Percentiles rank a stretch among this genome's conserved stretches.
These are phyloP conservation scores for Silene conica DNA, from an alignment of 148 eudicot species.

Conservation along the genomic window DNA sequence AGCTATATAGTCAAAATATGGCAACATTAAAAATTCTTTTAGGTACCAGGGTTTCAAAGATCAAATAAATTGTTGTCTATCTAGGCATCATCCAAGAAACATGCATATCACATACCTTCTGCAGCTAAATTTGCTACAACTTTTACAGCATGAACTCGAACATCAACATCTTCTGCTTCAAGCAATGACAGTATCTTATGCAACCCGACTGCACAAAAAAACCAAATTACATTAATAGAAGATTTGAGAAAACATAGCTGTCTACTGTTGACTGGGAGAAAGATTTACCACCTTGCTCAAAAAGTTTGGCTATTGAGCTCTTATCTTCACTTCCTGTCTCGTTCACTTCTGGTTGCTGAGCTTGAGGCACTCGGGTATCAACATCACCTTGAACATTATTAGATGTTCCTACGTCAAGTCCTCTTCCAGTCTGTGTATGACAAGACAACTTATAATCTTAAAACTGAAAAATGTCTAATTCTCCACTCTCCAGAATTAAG, in stretches of 20 bases:
- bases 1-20: neutral
- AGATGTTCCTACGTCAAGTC: slow-evolving; percentile 48
- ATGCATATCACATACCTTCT: slow-evolving; percentile 48
- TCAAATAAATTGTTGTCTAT: neutral
- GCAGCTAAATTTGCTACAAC: slow-evolving; percentile 90
- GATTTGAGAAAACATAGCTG: slow-evolving; percentile 1
- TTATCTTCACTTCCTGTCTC: slow-evolving; percentile 63
- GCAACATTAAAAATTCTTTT: neutral
- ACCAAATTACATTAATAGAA: slow-evolving; percentile 22
- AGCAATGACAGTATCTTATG: slow-evolving; percentile 81
- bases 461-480: slow-evolving; percentile 1
- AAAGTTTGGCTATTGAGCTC: slow-evolving; percentile 72
- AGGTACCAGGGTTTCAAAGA: neutral
- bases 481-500: too few relatives aligned
- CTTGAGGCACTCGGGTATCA: slow-evolving; percentile 55
- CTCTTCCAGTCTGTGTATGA: slow-evolving; percentile 64
- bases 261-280: slow-evolving; percentile 3
- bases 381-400: slow-evolving; percentile 28
- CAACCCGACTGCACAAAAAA: slow-evolving; percentile 59
- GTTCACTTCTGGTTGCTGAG: slow-evolving; percentile 43
- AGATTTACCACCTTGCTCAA: slow-evolving; percentile 74
- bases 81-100: neutral
- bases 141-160: slow-evolving; percentile 80
- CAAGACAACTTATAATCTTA: slow-evolving; percentile 18
- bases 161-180: slow-evolving; percentile 81